Evolutionary conservation across 2,329 filamentous ascomycete genomes (phyloP), one percentile per base, ranked within the genome.

Genomic region (Hypoxylon sp.): DNA sequence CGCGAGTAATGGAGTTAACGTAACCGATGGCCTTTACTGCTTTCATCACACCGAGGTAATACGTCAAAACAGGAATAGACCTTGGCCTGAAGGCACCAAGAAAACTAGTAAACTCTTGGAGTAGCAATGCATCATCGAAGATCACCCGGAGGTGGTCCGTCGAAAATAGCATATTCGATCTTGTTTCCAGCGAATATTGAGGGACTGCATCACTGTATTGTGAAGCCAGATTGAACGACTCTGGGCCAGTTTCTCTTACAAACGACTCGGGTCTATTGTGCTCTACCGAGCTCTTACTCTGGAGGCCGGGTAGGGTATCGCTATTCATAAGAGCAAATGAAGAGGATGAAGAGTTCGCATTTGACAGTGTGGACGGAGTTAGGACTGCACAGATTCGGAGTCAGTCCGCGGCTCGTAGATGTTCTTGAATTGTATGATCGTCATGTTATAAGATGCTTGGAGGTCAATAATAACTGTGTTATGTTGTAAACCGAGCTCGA

Each of bases 1-100:
- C 83, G 63, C 86, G 84, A 1, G 87, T 83, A 34, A 93, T 82
- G 0, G 89, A 85, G 73, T 93, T 92, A 19, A 89, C 85, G 70
- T 93, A 93, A 32, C 84, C 82, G 59, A 93, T 87, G 1, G 91
- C 89, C 68, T 87, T 86, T 11, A 92, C 76, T 0, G 90, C 90
- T 72, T 93, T 94, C 59, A 88, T 75, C 0, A 89, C 85, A 69
- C 92, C 89, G 1, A 93, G 81, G 67, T 92, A 92, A 78, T 92
- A 91, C 24, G 88, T 85, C 13, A 93, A 77, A 6, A 91, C 78
- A 0, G 89, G 85, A 1, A 91, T 80, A 0, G 90, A 91, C 19
- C 83, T 78, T 4, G 88, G 86, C 46, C 89, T 82, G 46, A 84
- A 80, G 4, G 80, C 75, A 59, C 85, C 84, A 2, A 93, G 79